Evolutionary conservation across 2,329 filamentous ascomycete genomes (phyloP).

Genomic region (Calonectria pauciramosa): DNA sequence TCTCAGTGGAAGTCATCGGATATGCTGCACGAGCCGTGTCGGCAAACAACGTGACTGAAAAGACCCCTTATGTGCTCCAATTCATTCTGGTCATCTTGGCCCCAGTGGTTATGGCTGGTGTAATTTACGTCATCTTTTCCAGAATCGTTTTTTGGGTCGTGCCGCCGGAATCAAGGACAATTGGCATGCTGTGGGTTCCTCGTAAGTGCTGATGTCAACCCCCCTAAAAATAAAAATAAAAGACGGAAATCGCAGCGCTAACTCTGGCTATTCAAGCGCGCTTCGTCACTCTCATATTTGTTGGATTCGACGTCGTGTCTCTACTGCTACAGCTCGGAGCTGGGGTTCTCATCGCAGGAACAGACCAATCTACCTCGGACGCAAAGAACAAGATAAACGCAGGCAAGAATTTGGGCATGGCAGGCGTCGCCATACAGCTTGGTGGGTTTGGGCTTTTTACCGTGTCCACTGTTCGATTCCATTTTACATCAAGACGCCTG

Average conservation of each 20-base stretch:
- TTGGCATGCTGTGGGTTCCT: slow-evolving; percentile 40
- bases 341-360: slow-evolving; percentile 56
- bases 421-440: slow-evolving; percentile 54
- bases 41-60: slow-evolving; percentile 30
- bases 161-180: slow-evolving; percentile 33
- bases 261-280: slow-evolving; percentile 26
- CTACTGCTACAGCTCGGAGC: slow-evolving; percentile 56
- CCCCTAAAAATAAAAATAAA: no score
- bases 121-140: slow-evolving; percentile 43
- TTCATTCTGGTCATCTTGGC: slow-evolving; percentile 40
- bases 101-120: slow-evolving; percentile 42
- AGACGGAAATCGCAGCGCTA: background rate
- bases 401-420: slow-evolving; percentile 36
- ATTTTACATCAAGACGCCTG: slow-evolving; percentile 54
- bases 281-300: slow-evolving; percentile 55
- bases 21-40: slow-evolving; percentile 35
- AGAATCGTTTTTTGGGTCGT: slow-evolving; percentile 42
- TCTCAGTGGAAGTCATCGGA: slow-evolving; percentile 33
- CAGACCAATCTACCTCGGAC: slow-evolving; percentile 47
- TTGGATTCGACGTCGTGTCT: slow-evolving; percentile 55
- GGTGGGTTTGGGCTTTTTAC: slow-evolving; percentile 61
- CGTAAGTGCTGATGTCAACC: slow-evolving; percentile 21
- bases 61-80: slow-evolving; percentile 36
- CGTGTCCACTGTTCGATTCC: slow-evolving; percentile 60
- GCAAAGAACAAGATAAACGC: slow-evolving; percentile 44